Evolutionary conservation across 2,329 filamentous ascomycete species (phyloP), one percentile per base, ranked within the genome.

Genomic region (Fusarium chuoi): DNA sequence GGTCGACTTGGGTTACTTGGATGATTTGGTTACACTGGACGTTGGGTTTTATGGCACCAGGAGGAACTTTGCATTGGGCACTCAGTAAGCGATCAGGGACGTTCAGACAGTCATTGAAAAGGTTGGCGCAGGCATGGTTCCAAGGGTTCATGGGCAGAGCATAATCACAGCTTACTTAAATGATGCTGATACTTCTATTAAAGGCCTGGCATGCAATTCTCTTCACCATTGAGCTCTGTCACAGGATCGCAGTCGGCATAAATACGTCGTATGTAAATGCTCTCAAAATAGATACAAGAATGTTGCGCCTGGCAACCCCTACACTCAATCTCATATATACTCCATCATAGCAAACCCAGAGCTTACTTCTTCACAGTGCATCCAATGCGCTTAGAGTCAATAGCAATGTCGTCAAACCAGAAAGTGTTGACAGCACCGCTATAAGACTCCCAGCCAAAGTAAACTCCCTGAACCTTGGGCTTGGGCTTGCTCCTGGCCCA

Each of bases 371-470:
- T 74, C 4, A 46, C 41, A 30, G 67, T 42, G 15, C 76, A 78
- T 28, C 76, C 76, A 28, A 78, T 62, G 17, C 76, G 74, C 36
- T 58, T 72, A 3, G 76, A 77, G 62, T 51, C 51, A 54, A 91
- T 79, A 12, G 81, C 84, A 71, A 91, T 85, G 75, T 91, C 89
- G 73, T 91, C 89, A 70, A 90, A 91, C 88, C 88, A 90, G 74
- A 91, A 87, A 4, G 89, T 91, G 79, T 91, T 91, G 6, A 83
- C 81, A 68, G 89, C 88, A 2, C 88, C 88, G 15, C 88, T 87
- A 73, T 91, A 91, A 9, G 86, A 88, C 83, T 91, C 89, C 89
- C 89, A 91, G 1, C 89, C 89, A 70, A 91, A 91, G 80, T 91
- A 89, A 35, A 90, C 82, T 13, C 78, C 88, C 1, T 86, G 86